Evolutionary conservation across 768 basidiomycete genomes (phyloP).

Genomic region (Phlebiopsis flavidoalba): DNA sequence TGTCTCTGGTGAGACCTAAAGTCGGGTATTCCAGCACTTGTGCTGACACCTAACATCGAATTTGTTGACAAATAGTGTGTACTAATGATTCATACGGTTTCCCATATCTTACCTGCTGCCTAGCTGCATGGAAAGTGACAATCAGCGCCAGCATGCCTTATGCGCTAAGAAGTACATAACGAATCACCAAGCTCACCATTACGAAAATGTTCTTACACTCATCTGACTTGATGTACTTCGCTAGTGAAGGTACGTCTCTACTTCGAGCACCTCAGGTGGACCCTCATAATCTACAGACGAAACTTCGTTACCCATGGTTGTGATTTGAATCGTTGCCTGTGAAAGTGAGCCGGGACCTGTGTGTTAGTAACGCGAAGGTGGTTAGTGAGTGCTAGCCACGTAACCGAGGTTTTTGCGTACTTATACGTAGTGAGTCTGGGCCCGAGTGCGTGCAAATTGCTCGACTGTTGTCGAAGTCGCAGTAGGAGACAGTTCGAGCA

Average conservation of each 20-base stretch:
- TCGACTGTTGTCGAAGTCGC: background rate
- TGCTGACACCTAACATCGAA: constrained; percentile 30
- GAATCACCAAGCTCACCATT: constrained; percentile 48
- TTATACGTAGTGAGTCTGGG: constrained; percentile 2
- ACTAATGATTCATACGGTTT: background rate
- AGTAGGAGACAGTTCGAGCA: background rate
- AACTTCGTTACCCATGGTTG: constrained; percentile 13
- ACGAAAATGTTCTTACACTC: constrained; percentile 65
- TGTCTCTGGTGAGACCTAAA: constrained; percentile 46
- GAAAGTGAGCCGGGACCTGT: background rate
- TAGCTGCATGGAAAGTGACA: constrained; percentile 20
- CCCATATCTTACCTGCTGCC: constrained; percentile 53
- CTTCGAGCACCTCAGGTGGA: constrained; percentile 24
- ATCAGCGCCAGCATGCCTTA: constrained; percentile 28
- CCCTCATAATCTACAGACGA: constrained; percentile 14
- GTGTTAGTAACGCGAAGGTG: background rate
- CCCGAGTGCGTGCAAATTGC: constrained; percentile 3
- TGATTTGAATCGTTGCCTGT: background rate
- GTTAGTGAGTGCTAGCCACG: background rate
- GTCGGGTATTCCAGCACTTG: constrained; percentile 45
- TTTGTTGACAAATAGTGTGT: background rate
- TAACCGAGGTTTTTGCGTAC: background rate
- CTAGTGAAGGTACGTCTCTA: constrained; percentile 41
- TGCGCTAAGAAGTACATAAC: background rate
- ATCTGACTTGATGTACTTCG: constrained; percentile 64